Percentiles rank a stretch among this genome's conserved stretches.
Evolutionary conservation across 129 eudicot species (phyloP).

Genomic region (Centella asiatica): DNA sequence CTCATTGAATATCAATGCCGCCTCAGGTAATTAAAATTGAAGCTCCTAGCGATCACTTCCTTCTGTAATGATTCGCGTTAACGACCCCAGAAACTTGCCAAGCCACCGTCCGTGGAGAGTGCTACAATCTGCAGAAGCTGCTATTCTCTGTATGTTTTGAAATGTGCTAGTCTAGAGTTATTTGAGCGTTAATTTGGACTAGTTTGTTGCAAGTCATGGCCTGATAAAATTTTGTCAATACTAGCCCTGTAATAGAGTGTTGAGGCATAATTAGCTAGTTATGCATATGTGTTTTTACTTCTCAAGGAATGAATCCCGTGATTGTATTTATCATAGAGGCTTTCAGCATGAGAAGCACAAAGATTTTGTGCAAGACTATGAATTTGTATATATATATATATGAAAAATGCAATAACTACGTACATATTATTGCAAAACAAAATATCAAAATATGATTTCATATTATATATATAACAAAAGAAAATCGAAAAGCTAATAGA

Average conservation of each 20-base stretch:
- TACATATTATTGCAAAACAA: too few relatives aligned
- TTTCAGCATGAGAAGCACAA: too few relatives aligned
- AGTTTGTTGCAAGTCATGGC: constrained; percentile 1
- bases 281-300: not conserved
- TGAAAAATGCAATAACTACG: too few relatives aligned
- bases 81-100: constrained; percentile 2
- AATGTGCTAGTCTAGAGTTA: not conserved
- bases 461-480: too few relatives aligned
- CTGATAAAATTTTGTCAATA: constrained; percentile 1
- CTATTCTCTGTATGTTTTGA: not conserved
- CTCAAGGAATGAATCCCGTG: too few relatives aligned
- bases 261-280: not conserved
- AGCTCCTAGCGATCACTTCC: not conserved
- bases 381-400: too few relatives aligned
- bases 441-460: too few relatives aligned
- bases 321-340: too few relatives aligned
- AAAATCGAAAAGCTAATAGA: too few relatives aligned
- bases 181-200: not conserved
- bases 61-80: not conserved
- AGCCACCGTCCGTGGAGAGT: not conserved
- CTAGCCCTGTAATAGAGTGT: constrained; percentile 2
- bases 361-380: too few relatives aligned
- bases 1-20: constrained; percentile 28
- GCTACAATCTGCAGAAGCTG: not conserved
- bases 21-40: not conserved